These are phyloP conservation scores for Rhodosporidiobolus odoratus DNA, from an alignment of 768 basidiomycete species.

Conservation along the genomic window DNA sequence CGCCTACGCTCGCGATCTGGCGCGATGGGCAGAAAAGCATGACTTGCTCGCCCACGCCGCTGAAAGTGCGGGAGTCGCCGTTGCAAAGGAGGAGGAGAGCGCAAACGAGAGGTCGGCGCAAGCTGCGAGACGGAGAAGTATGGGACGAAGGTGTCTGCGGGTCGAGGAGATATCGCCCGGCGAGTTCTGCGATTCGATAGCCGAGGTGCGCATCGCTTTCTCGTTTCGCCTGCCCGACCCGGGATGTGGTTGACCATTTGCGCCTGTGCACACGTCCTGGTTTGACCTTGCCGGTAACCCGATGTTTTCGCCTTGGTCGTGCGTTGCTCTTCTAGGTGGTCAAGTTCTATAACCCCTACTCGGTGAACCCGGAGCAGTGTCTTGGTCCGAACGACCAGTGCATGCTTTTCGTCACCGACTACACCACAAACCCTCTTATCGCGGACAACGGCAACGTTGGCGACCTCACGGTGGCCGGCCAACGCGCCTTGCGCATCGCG, in stretches of 20 bases:
- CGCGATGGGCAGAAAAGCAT: conserved; percentile 5
- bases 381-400: not conserved
- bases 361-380: not conserved
- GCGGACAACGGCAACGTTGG: not conserved
- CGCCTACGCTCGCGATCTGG: conserved; percentile 17
- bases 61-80: not conserved
- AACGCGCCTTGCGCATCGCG: conserved; percentile 14
- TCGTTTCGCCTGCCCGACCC: not conserved
- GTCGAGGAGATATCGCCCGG: too few relatives aligned
- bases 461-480: not conserved
- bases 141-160: too few relatives aligned
- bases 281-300: too few relatives aligned
- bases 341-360: conserved; percentile 3
- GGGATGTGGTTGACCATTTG: too few relatives aligned
- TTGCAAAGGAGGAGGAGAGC: not conserved
- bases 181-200: too few relatives aligned
- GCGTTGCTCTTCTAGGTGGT: conserved; percentile 3
- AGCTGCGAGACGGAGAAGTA: conserved; percentile 9
- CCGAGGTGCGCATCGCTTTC: too few relatives aligned
- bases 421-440: conserved; percentile 9
- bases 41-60: conserved; percentile 4
- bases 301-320: not conserved
- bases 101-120: not conserved
- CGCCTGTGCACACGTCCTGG: not conserved
- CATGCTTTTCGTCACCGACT: conserved; percentile 28